These are phyloP conservation scores for Colletotrichum neosansevieriae DNA, from an alignment of 2,329 filamentous ascomycete species.

Conservation along the genomic window DNA sequence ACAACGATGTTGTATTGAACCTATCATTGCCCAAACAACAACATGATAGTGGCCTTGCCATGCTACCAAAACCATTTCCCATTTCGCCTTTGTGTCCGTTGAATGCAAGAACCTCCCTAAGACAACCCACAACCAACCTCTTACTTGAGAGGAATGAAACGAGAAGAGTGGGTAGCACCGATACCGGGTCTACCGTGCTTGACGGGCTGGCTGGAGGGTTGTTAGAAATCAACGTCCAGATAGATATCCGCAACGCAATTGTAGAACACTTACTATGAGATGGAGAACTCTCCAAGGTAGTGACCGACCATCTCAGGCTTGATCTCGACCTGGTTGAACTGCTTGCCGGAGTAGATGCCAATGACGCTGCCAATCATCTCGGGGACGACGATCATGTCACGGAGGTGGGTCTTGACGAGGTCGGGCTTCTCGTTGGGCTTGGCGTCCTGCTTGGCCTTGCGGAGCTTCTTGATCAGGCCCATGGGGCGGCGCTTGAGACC, in stretches of 20 bases:
- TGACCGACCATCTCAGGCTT: conserved; percentile 99
- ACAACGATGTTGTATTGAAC: conserved; percentile 44
- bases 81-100: conserved; percentile 69
- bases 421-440: conserved; percentile 99
- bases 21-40: conserved; percentile 43
- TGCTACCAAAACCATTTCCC: conserved; percentile 66
- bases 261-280: conserved; percentile 88
- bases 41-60: conserved; percentile 46
- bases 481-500: conserved; percentile 99
- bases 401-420: conserved; percentile 98
- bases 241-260: neutral
- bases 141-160: conserved; percentile 99
- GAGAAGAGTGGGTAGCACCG: conserved; percentile 99
- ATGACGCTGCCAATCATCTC: conserved; percentile 99
- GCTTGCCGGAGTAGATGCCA: conserved; percentile 99
- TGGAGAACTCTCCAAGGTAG: conserved; percentile 99
- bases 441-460: conserved; percentile 98
- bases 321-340: conserved; percentile 99
- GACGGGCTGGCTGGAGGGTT: conserved; percentile 86
- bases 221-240: conserved; percentile 59
- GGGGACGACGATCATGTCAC: conserved; percentile 99
- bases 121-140: conserved; percentile 66
- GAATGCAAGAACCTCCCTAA: conserved; percentile 67
- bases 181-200: conserved; percentile 99
- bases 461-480: conserved; percentile 99